Evolutionary conservation across 78 protist species (phyloP).

Genomic region (Salpingoeca rosetta): DNA sequence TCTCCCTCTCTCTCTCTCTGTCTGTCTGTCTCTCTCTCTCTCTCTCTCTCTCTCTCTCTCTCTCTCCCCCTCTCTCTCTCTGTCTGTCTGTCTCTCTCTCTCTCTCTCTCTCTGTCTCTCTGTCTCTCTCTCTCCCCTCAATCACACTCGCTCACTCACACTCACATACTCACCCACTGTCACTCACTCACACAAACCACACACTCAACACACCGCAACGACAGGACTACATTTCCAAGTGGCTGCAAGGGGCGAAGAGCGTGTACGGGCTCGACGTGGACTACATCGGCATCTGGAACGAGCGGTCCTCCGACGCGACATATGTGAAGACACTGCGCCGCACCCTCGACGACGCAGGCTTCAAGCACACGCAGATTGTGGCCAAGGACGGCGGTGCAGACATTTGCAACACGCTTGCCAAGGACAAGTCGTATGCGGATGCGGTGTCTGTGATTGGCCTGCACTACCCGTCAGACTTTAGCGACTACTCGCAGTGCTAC

Average conservation of each 20-base stretch:
- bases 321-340: conserved; percentile 7
- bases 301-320: conserved; percentile 1
- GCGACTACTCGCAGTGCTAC: background rate
- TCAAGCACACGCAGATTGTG: conserved; percentile 21
- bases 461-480: conserved; percentile 23
- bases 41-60: background rate
- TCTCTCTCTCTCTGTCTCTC: background rate
- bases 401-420: background rate
- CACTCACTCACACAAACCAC: background rate
- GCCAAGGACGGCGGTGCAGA: conserved; percentile 14
- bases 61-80: background rate
- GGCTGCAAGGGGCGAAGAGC: conserved; percentile 15
- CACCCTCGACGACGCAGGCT: conserved; percentile 12
- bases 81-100: background rate
- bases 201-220: conserved; percentile 9
- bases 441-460: conserved; percentile 7
- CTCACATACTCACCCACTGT: background rate
- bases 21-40: background rate
- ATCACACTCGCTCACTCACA: too few relatives aligned
- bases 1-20: background rate
- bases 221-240: conserved; percentile 14
- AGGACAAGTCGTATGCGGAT: background rate
- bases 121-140: background rate
- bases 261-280: conserved; percentile 18
- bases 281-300: conserved; percentile 43